phyloP scores from a whole-genome alignment of 257 asterid genomes.

The Anisodus acutangulus region DNA sequence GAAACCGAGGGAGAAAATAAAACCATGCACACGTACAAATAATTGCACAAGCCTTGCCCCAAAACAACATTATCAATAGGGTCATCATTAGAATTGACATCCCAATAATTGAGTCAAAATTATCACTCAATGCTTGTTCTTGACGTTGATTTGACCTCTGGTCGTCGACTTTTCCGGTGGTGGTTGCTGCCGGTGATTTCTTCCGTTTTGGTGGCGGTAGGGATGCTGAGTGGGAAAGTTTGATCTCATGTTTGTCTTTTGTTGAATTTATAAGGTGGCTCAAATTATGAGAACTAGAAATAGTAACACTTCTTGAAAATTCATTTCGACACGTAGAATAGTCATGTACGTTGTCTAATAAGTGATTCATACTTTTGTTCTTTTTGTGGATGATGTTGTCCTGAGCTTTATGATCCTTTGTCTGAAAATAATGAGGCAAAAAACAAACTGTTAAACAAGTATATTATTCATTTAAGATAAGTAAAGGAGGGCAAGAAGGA shows the following conservation, averaged over 20 bases:
- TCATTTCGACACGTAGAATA: conserved; percentile 17
- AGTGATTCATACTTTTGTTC: conserved; percentile 29
- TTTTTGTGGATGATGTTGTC: conserved; percentile 34
- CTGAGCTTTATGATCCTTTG: conserved; percentile 19
- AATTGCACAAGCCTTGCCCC: conserved; percentile 54
- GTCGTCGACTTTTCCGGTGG: not conserved
- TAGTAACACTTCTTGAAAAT: not conserved
- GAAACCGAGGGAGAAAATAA: conserved; percentile 36
- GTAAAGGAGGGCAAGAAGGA: not conserved
- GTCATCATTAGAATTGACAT: conserved; percentile 38
- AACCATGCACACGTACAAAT: conserved; percentile 48
- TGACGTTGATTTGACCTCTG: not conserved
- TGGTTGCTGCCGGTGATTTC: not conserved
- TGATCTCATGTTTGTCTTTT: not conserved
- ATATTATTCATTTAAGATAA: not conserved
- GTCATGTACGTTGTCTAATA: not conserved
- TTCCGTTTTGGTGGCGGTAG: conserved; percentile 25
- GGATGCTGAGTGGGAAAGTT: conserved; percentile 31
- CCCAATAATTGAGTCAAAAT: conserved; percentile 40
- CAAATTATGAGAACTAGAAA: conserved; percentile 9
- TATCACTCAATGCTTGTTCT: not conserved
- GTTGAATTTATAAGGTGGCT: not conserved
- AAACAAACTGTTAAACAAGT: not conserved
- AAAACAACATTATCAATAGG: conserved; percentile 43
- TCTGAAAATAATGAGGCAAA: conserved; percentile 17